Percentiles rank a stretch among this genome's conserved stretches.
These are phyloP conservation scores for Aspergillus sclerotialis DNA, from an alignment of 2,329 filamentous ascomycete species.

Conservation along the genomic window DNA sequence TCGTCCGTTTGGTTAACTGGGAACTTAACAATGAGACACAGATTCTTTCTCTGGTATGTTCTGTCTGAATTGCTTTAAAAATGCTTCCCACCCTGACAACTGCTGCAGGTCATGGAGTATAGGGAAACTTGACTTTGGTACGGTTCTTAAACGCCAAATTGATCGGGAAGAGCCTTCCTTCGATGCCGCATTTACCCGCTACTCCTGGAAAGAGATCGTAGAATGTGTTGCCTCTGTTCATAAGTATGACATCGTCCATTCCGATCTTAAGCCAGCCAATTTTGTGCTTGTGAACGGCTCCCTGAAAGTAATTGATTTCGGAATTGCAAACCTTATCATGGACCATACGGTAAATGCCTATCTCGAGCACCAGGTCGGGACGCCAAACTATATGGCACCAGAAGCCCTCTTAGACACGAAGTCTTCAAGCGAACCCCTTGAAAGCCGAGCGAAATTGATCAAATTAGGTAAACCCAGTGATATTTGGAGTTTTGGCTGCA, in stretches of 20 bases:
- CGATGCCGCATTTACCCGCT: constrained; percentile 87
- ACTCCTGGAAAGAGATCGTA: constrained; percentile 99
- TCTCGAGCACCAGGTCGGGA: constrained; percentile 89
- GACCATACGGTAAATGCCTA: constrained; percentile 97
- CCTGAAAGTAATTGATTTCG: constrained; percentile 95
- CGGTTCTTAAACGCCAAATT: constrained; percentile 67
- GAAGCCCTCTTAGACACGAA: constrained; percentile 89
- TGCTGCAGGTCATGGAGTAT: no score
- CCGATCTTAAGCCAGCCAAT: constrained; percentile 93
- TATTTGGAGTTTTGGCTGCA: constrained; percentile 93
- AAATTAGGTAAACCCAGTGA: constrained; percentile 94
- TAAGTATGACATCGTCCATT: constrained; percentile 86
- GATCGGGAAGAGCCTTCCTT: constrained; percentile 68
- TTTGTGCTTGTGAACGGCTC: constrained; percentile 87
- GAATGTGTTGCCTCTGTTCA: constrained; percentile 90
- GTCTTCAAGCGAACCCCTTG: constrained; percentile 46
- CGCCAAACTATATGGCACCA: constrained; percentile 97
- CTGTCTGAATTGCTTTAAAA: no score
- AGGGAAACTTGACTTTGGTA: constrained; percentile 87
- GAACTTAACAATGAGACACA: constrained; percentile 92
- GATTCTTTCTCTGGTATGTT: no score
- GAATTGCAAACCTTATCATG: constrained; percentile 95
- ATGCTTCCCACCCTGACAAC: no score
- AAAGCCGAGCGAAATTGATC: constrained; percentile 64
- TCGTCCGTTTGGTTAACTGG: constrained; percentile 84